Evolutionary conservation across 257 asterid species (phyloP).

Genomic region (Leonotis leonurus): DNA sequence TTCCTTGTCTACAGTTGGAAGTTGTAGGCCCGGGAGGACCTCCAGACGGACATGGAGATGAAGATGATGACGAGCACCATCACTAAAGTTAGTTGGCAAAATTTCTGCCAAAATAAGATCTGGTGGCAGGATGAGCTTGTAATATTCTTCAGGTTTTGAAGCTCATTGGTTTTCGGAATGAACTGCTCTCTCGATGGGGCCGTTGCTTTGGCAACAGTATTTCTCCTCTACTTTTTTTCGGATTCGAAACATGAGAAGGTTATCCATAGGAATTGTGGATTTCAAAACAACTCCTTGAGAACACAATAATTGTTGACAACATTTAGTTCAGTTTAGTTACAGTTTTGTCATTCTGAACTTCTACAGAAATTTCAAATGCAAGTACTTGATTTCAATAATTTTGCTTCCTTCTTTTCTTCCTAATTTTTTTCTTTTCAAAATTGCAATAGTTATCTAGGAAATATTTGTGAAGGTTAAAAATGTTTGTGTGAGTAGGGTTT

Average conservation of each 20-base stretch:
- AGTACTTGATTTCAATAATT: background rate
- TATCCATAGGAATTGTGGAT: conserved; percentile 28
- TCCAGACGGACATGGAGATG: conserved; percentile 63
- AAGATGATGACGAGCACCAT: conserved; percentile 35
- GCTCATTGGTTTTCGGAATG: conserved; percentile 22
- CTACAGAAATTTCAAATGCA: background rate
- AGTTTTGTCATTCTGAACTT: conserved; percentile 7
- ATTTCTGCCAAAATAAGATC: conserved; percentile 43
- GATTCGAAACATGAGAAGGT: conserved; percentile 15
- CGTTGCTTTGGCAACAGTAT: conserved; percentile 36
- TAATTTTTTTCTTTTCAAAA: background rate
- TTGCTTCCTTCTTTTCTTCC: background rate
- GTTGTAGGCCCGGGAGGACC: conserved; percentile 89
- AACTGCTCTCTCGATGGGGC: conserved; percentile 17
- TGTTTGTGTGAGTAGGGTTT: background rate
- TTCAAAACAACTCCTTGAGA: conserved; percentile 21
- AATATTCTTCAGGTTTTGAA: conserved; percentile 34
- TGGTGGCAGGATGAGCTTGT: conserved; percentile 33
- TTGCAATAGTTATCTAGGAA: background rate
- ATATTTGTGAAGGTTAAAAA: background rate
- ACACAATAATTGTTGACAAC: conserved; percentile 40
- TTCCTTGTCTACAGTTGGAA: conserved; percentile 49
- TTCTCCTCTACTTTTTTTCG: conserved; percentile 17
- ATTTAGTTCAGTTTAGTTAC: conserved; percentile 7
- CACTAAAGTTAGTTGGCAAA: conserved; percentile 35